Conservation (phyloP, 2,329 filamentous ascomycete genomes). For the Coniochaeta sp. region DNA sequence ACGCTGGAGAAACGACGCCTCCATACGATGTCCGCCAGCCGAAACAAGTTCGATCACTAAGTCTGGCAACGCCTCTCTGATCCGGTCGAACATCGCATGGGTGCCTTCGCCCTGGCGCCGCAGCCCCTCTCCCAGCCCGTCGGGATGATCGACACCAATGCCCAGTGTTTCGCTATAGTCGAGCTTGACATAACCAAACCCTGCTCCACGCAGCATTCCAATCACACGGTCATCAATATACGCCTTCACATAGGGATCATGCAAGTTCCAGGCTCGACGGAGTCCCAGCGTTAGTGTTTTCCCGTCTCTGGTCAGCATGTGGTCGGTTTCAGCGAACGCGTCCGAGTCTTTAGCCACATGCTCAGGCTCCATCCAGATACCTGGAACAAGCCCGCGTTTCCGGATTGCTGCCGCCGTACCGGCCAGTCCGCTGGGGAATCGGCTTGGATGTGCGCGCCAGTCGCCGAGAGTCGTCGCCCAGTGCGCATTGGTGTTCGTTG, state of each 20-base stretch:
- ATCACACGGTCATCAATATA: conserved; percentile 2
- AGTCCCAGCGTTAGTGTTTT: conserved; percentile 2
- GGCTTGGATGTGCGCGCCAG: neutral
- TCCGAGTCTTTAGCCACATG: conserved; percentile 2
- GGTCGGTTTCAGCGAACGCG: conserved; percentile 1
- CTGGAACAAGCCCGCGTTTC: conserved; percentile 3
- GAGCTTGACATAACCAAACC: conserved; percentile 3
- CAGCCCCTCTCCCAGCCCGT: conserved; percentile 4
- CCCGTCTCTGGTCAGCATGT: conserved; percentile 3
- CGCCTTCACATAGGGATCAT: conserved; percentile 1
- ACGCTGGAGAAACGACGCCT: conserved; percentile 3
- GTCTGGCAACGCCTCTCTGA: conserved; percentile 3
- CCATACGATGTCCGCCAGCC: conserved; percentile 3
- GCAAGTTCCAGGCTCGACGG: conserved; percentile 3
- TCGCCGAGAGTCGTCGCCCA: conserved; percentile 3
- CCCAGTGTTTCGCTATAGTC: conserved; percentile 4
- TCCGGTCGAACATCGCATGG: conserved; percentile 3
- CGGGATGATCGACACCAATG: conserved; percentile 1
- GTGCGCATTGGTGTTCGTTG: neutral
- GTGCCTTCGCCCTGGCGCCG: conserved; percentile 3
- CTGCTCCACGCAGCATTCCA: neutral
- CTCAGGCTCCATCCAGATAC: conserved; percentile 4
- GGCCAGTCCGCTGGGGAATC: conserved; percentile 1
- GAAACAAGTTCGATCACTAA: conserved; percentile 2
- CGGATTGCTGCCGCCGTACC: neutral